Evolutionary conservation across 208 protist genomes (phyloP).

Genomic region (Herpetomonas tarakana): DNA sequence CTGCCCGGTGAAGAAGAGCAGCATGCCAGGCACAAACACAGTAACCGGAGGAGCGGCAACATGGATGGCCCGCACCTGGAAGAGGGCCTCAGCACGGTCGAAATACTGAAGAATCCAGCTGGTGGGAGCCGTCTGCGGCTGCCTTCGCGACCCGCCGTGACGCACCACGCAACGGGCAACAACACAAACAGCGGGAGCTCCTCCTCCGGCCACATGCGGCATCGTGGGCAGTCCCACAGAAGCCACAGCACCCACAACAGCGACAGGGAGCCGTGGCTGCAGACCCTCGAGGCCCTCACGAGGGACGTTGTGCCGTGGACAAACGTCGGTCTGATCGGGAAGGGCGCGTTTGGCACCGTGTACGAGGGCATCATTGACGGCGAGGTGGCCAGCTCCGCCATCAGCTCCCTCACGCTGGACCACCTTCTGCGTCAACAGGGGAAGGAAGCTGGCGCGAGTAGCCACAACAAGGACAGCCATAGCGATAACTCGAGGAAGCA

Average conservation of each 20-base stretch:
- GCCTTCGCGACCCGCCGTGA: neutral
- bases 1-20: too few species aligned
- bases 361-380: constrained; percentile 44
- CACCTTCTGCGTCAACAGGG: neutral
- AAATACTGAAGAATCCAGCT: neutral
- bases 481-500: too few species aligned
- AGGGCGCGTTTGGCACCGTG: constrained; percentile 35
- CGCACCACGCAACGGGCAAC: too few species aligned
- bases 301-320: constrained; percentile 26
- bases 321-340: constrained; percentile 27
- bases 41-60: too few species aligned
- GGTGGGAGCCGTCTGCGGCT: neutral
- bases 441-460: neutral
- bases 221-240: neutral
- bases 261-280: constrained; percentile 18
- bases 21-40: too few species aligned
- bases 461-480: too few species aligned
- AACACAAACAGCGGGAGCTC: neutral
- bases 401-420: neutral
- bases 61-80: neutral
- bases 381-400: neutral
- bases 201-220: constrained; percentile 2
- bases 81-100: neutral
- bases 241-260: neutral
- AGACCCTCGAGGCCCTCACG: constrained; percentile 23